Evolutionary conservation across 2,329 filamentous ascomycete genomes (phyloP).

Genomic region (Neospermospora avenae): DNA sequence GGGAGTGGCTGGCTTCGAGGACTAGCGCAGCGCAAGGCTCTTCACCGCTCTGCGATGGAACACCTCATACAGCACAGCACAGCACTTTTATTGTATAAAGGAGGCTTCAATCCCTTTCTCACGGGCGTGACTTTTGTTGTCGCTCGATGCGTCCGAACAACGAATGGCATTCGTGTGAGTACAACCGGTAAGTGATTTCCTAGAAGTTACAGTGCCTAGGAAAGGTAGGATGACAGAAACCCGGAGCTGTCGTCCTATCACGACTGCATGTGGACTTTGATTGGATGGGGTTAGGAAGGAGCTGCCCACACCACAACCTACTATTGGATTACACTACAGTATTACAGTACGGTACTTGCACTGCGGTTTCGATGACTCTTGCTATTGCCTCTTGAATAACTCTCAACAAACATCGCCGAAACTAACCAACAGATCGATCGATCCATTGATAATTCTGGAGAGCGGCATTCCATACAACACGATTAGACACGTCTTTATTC

Average conservation of each 20-base stretch:
- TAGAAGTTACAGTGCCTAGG: too few species aligned
- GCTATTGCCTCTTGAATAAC: background rate
- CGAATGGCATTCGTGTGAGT: background rate
- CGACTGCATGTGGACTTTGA: background rate
- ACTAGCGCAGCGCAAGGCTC: background rate
- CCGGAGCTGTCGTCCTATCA: too few species aligned
- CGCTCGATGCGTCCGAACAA: background rate
- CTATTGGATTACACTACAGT: too few species aligned
- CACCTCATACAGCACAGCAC: background rate
- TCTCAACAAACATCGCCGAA: background rate
- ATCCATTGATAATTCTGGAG: background rate
- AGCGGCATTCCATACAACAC: background rate
- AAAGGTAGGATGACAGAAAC: too few species aligned
- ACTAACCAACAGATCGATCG: background rate
- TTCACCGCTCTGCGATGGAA: background rate
- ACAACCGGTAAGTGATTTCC: background rate
- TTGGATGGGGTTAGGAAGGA: too few species aligned
- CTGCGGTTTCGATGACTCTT: background rate
- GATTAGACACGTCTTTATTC: background rate
- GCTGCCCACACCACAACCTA: background rate
- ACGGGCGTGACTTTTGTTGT: background rate
- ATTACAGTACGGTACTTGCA: too few species aligned
- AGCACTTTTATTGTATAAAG: background rate
- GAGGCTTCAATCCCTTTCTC: background rate
- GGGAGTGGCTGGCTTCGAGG: background rate